phyloP scores from a whole-genome alignment of 1,139 yeast genomes.

The Schwanniomyces etchellsii region DNA sequence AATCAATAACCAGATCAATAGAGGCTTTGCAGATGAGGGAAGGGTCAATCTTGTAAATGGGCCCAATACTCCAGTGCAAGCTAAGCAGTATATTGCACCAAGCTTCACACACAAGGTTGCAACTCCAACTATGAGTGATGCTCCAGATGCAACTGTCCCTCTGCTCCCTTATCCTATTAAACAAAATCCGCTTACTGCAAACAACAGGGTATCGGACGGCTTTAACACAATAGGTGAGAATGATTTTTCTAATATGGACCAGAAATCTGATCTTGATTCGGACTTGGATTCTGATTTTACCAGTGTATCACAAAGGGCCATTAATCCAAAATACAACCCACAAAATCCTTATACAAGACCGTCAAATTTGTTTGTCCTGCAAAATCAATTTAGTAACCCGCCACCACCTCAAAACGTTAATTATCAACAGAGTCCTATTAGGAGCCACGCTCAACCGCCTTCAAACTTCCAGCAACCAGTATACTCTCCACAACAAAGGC shows the following conservation, averaged over 20 bases:
- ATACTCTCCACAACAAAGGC: conserved; percentile 5
- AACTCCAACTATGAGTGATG: conserved; percentile 21
- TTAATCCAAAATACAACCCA: conserved; percentile 51
- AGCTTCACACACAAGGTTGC: conserved; percentile 23
- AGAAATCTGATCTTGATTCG: conserved; percentile 18
- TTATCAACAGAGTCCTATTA: conserved; percentile 12
- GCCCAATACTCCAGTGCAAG: conserved; percentile 28
- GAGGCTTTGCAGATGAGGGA: conserved; percentile 15
- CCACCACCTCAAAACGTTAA: conserved; percentile 11
- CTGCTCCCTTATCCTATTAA: conserved; percentile 18
- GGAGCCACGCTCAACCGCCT: conserved; percentile 4
- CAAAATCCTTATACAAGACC: conserved; percentile 3
- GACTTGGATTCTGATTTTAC: conserved; percentile 63
- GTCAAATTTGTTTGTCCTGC: conserved; percentile 6
- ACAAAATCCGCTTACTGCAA: conserved; percentile 15
- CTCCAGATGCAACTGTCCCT: conserved; percentile 14
- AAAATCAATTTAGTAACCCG: conserved; percentile 7
- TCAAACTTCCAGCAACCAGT: conserved; percentile 3
- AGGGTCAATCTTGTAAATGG: conserved; percentile 22
- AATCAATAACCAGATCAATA: conserved; percentile 3
- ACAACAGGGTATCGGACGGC: conserved; percentile 37
- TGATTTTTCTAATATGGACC: conserved; percentile 8
- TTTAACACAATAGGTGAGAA: conserved; percentile 40
- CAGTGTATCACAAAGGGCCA: conserved; percentile 72
- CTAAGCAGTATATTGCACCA: conserved; percentile 31